phyloP scores from a whole-genome alignment of 1,284 basidiomycete species.

The Fomes fomentarius region DNA sequence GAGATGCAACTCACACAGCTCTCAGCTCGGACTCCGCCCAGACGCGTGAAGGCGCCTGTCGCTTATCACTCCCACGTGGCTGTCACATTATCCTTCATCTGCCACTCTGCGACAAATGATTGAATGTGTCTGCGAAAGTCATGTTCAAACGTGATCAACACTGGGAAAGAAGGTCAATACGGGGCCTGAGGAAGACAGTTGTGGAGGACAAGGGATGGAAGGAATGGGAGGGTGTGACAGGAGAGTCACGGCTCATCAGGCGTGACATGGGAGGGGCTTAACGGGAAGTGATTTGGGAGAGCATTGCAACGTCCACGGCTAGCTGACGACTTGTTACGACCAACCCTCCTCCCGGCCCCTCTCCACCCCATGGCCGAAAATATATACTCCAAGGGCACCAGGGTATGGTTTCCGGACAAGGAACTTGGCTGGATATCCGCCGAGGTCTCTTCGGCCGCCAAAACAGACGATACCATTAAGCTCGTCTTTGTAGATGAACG shows the following conservation, averaged over 20 bases:
- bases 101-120: neutral
- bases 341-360: conserved; percentile 13
- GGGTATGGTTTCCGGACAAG: conserved; percentile 91
- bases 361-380: conserved; percentile 71
- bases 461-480: conserved; percentile 70
- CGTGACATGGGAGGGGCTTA: conserved; percentile 9
- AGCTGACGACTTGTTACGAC: conserved; percentile 29
- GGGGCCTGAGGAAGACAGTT: too few relatives aligned
- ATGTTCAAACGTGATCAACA: too few relatives aligned
- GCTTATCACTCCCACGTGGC: conserved; percentile 14
- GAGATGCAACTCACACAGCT: too few relatives aligned
- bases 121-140: too few relatives aligned
- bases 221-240: too few relatives aligned
- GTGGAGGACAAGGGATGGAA: too few relatives aligned
- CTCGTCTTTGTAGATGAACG: conserved; percentile 85
- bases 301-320: neutral
- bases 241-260: conserved; percentile 2
- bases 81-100: conserved; percentile 8
- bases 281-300: conserved; percentile 1
- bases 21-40: neutral
- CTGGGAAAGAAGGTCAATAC: too few relatives aligned
- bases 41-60: conserved; percentile 6
- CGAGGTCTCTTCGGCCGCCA: conserved; percentile 71
- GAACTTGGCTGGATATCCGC: conserved; percentile 92
- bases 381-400: conserved; percentile 83